Evolutionary conservation across 257 asterid genomes (phyloP).

Genomic region (Penstemon newberryi): DNA sequence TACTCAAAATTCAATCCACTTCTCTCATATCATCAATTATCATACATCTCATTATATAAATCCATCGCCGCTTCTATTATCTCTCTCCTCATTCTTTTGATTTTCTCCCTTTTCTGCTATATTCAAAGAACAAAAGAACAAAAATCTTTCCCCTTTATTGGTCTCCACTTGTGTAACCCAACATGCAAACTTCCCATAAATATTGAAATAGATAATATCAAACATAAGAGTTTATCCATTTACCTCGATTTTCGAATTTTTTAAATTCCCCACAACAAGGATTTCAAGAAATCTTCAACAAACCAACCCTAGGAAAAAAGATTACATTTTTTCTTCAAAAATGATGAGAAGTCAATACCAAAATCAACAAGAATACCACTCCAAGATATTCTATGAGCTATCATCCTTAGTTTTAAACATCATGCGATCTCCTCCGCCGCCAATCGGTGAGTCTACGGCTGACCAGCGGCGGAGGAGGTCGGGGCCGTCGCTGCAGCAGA

Average conservation of each 20-base stretch:
- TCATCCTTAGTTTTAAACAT: conserved; percentile 46
- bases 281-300: not conserved
- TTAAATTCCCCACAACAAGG: conserved; percentile 8
- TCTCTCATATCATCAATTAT: no score
- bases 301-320: not conserved
- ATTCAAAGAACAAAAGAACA: not conserved
- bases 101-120: not conserved
- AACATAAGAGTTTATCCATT: conserved; percentile 39
- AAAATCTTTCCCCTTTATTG: not conserved
- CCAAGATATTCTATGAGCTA: conserved; percentile 43
- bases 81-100: not conserved
- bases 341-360: conserved; percentile 39
- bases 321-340: not conserved
- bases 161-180: conserved; percentile 3
- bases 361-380: conserved; percentile 32
- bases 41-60: not conserved
- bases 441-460: conserved; percentile 13
- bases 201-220: not conserved
- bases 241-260: conserved; percentile 47
- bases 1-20: not conserved
- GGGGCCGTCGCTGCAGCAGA: conserved; percentile 42
- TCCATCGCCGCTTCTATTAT: not conserved
- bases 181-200: not conserved
- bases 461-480: conserved; percentile 20
- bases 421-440: conserved; percentile 41